Evolutionary conservation across 139 green algal species (phyloP).

Genomic region (Desmodesmus armatus): DNA sequence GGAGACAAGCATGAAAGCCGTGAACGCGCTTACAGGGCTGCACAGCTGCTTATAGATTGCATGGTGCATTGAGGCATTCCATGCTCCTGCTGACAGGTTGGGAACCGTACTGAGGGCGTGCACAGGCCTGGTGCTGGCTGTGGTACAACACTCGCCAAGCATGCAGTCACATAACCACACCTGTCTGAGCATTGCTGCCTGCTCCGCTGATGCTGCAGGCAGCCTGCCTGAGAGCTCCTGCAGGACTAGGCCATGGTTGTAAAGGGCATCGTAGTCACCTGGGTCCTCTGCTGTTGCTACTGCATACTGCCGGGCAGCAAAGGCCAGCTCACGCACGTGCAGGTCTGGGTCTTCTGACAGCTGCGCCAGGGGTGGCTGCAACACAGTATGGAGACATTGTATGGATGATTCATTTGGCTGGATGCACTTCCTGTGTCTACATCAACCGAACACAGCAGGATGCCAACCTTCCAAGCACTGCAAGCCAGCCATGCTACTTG

Average conservation of each 20-base stretch:
- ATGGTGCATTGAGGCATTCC: no score
- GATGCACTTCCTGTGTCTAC: no score
- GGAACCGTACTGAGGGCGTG: no score
- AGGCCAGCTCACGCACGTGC: conserved; percentile 60
- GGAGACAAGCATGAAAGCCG: no score
- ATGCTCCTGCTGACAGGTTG: background rate
- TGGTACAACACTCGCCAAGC: background rate
- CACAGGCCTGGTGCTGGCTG: no score
- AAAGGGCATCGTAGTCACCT: conserved; percentile 68
- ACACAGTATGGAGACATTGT: no score
- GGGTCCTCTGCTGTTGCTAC: background rate
- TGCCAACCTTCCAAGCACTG: no score
- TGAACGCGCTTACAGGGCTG: no score
- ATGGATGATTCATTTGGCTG: no score
- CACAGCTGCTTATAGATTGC: background rate
- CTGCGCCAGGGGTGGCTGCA: conserved; percentile 5
- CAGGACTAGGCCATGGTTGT: conserved; percentile 79
- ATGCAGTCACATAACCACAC: no score
- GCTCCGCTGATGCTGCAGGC: conserved; percentile 27
- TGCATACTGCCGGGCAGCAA: conserved; percentile 63
- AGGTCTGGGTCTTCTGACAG: conserved; percentile 47
- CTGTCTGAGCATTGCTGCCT: conserved; percentile 50
- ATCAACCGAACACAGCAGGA: no score
- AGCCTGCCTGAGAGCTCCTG: conserved; percentile 56
- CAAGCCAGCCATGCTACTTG: background rate